Base-by-base conservation (phyloP, 73 alveolate species). In the Paramecium tetraurelia region DNA sequence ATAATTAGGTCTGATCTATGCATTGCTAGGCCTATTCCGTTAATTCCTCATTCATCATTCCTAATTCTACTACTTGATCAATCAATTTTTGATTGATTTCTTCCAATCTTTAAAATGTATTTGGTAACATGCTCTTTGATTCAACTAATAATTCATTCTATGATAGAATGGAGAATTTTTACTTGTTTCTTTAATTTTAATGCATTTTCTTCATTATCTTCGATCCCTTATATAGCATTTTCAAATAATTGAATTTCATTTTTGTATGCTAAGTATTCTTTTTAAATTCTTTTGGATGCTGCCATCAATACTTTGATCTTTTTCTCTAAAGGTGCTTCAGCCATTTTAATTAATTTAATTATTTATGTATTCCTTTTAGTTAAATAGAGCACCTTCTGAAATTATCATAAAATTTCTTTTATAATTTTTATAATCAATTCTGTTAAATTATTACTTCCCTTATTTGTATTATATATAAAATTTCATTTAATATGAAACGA, bases 181-280 rank as follows among this genome's bases (percentile, higher is more conserved):
- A 63, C 84, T 63, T 63, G 4, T 63, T 63, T 63, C 46, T 63
- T 63, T 63, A 63, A 14, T 63, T 63, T 63, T 63, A 63, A 63
- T 27, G 44, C 4, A 3, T 63, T 63, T 27, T 63, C 84, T 63
- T 63, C 84, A 63, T 22, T 63, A 63, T 63, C 84, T 16, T 63
- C 44, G 12, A 63, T 63, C 2, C 46, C 46, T 12, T 16, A 35
- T 0, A 72, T n/a, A 29, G 14, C 20, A 36, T 36, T 43, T 72
- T 72, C 40, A 12, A 5, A 72, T 72, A 35, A 6, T 21, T 14
- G 8, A 6, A 72, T 36, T 72, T 72, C 86, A 36, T 72, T 40
- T 72, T 72, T 72, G 46, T 72, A 72, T 29, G 85, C 46, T 11
- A 70, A 70, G 31, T 70, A 70, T 70, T 70, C 85, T 33, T 70